Conservation (phyloP, 2,329 filamentous ascomycete genomes). For the Pseudocercospora eumusae region DNA sequence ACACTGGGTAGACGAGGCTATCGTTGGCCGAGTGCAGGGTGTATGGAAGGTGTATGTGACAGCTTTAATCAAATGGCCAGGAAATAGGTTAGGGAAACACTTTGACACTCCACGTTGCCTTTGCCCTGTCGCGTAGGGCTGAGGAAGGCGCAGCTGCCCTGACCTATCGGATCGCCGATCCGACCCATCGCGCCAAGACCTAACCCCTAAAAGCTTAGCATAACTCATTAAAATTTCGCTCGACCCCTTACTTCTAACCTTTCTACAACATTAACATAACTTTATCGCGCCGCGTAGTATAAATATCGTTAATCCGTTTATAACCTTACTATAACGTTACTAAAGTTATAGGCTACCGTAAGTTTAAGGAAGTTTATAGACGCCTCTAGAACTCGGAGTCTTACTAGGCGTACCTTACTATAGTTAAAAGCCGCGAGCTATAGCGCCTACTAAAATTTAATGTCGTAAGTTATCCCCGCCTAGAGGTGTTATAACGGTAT, state of each 20-base stretch:
- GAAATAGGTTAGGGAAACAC: slow-evolving; percentile 5
- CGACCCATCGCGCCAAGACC: no score
- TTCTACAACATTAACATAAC: background rate
- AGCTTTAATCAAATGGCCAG: slow-evolving; percentile 3
- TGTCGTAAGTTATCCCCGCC: no score
- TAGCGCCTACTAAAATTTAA: no score
- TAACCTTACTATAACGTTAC: background rate
- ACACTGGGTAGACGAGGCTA: background rate
- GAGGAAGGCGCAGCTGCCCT: no score
- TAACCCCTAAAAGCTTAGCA: no score
- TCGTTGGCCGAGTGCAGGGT: slow-evolving; percentile 1
- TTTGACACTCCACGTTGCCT: background rate
- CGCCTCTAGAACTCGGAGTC: no score
- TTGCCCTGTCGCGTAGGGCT: slow-evolving; percentile 8
- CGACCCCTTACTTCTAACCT: background rate
- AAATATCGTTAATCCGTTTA: background rate
- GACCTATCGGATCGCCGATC: no score
- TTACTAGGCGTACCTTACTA: no score
- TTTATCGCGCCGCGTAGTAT: no score
- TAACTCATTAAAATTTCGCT: no score
- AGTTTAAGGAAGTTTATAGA: no score
- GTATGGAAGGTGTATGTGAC: background rate
- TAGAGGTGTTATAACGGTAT: no score
- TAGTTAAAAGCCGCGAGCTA: background rate
- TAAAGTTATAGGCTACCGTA: background rate